Evolutionary conservation across 139 green algal species (phyloP).

Genomic region (Tetraselmis striata): DNA sequence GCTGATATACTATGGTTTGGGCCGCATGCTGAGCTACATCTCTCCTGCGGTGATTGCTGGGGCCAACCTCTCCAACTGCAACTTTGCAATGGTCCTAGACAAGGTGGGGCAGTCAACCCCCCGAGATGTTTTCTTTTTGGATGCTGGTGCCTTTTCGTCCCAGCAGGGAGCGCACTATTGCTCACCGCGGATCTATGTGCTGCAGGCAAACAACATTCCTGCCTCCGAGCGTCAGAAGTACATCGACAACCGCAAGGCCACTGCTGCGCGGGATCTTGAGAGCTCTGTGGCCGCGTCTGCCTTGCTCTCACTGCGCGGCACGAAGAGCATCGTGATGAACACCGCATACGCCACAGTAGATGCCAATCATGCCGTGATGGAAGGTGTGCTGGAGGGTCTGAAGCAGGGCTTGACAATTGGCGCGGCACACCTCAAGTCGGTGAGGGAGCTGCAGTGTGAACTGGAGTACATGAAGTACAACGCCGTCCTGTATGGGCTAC

Average conservation of each 20-base stretch:
- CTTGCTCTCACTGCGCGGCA: background rate
- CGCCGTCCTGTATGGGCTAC: background rate
- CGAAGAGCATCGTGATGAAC: background rate
- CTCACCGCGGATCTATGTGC: too few species aligned
- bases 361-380: background rate
- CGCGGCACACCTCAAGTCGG: background rate
- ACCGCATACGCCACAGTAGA: background rate
- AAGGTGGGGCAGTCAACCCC: too few species aligned
- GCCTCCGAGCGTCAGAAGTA: background rate
- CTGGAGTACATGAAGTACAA: background rate
- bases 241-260: background rate
- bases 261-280: background rate
- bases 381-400: background rate
- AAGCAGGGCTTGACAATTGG: background rate
- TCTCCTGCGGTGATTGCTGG: background rate
- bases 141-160: too few species aligned
- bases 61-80: background rate
- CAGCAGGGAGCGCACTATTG: too few species aligned
- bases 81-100: background rate
- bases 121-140: too few species aligned
- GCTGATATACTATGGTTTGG: background rate
- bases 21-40: background rate
- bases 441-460: background rate
- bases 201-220: background rate
- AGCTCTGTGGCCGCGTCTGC: background rate